Percentiles rank a stretch among this genome's conserved stretches.
Evolutionary conservation across 257 asterid species (phyloP).

Genomic region (Solanum chmielewskii): DNA sequence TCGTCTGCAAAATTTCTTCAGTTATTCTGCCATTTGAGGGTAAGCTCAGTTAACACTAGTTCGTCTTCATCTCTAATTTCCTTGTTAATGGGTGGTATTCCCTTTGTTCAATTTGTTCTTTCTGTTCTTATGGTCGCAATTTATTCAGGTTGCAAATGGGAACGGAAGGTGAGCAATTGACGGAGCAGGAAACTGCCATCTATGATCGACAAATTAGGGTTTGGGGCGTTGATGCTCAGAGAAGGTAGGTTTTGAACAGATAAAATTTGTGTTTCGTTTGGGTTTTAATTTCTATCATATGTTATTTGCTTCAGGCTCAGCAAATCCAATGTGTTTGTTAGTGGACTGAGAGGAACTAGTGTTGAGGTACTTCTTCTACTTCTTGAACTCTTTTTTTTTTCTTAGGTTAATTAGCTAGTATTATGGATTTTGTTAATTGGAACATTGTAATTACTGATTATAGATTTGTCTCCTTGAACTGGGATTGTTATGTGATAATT

Average conservation of each 20-base stretch:
- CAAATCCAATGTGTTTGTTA: constrained; percentile 74
- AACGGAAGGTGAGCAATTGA: constrained; percentile 58
- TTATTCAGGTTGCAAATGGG: neutral
- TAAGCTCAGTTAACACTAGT: neutral
- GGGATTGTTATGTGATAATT: neutral
- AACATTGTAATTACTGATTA: neutral
- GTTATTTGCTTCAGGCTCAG: constrained; percentile 43
- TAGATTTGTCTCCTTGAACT: neutral
- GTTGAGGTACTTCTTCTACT: constrained; percentile 48
- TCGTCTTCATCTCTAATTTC: neutral
- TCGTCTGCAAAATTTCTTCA: neutral
- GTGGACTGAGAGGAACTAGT: constrained; percentile 80
- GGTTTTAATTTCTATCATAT: neutral
- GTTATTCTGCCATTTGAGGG: neutral
- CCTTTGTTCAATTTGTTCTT: neutral
- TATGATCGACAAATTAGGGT: constrained; percentile 99
- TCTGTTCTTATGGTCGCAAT: neutral
- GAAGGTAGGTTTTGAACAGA: constrained; percentile 37
- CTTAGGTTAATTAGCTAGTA: neutral
- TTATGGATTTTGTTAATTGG: neutral
- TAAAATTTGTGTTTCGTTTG: neutral
- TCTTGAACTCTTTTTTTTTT: neutral
- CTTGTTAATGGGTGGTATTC: neutral
- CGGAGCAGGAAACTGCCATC: constrained; percentile 98
- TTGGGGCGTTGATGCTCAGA: constrained; percentile 99